Evolutionary conservation across 441 rosid species (phyloP), one percentile per base, ranked within the genome.

Genomic region (Dalechampia spathulata): DNA sequence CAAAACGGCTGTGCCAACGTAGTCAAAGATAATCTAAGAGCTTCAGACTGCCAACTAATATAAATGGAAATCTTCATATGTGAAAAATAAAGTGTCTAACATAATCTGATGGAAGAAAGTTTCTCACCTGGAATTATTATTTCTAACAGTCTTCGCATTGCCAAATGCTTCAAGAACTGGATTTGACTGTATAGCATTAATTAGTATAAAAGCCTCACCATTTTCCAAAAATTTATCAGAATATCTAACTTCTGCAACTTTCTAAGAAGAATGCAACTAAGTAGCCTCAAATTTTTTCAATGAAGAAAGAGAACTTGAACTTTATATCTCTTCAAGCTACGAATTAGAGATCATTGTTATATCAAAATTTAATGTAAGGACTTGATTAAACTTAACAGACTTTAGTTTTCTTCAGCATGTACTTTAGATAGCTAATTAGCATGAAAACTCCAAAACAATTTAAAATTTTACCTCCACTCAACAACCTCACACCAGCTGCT

Each of bases 81-180:
- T 15, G 5, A 11, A 27, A 13, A 39, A 15, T 7, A 23, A n/a
- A n/a, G n/a, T n/a, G n/a, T n/a, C n/a, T n/a, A 34, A n/a, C 44
- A 25, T 11, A n/a, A 32, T 20, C 49, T 6, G 37, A n/a, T 28
- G 44, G 37, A 43, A 23, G 30, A 46, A 14, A 28, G 7, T 49
- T 55, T 59, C 67, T 69, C 67, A 91, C 98, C 98, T 91, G 36
- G 96, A 91, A 64, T 91, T 91, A 69, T 83, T 80, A 73, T 91
- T 91, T 66, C 78, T 86, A 46, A 80, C 95, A 17, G 98, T 91
- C 81, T 91, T 91, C 34, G 96, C 98, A 61, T 91, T 91, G 66
- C 98, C 98, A 72, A 91, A 91, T 51, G 98, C 98, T 76, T 91
- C 98, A 20, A 88, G 91, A 71, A 88, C 95, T 55, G 98, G 96